Conservation (phyloP, 2,329 filamentous ascomycete species). For the Trichoderma guizhouense region DNA sequence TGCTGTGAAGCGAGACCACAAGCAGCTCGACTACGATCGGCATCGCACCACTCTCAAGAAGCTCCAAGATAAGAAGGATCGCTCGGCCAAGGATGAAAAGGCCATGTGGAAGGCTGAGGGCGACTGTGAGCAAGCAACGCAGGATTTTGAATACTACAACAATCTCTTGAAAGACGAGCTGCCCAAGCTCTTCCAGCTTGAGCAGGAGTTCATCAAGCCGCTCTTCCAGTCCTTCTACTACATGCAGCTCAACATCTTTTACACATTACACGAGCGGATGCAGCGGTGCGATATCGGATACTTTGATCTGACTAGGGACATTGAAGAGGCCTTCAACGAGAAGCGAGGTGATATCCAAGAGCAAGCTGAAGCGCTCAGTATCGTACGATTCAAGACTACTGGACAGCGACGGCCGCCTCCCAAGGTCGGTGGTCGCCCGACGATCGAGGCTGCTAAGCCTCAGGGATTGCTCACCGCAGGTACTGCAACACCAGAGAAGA, state of each 20-base stretch:
- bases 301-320: slow-evolving; percentile 86
- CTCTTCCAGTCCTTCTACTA: slow-evolving; percentile 99
- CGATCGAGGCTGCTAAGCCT: slow-evolving; percentile 47
- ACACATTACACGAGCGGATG: slow-evolving; percentile 97
- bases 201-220: slow-evolving; percentile 91
- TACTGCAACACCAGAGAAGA: slow-evolving; percentile 25
- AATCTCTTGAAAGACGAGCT: slow-evolving; percentile 94
- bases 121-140: slow-evolving; percentile 84
- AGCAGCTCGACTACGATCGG: slow-evolving; percentile 93
- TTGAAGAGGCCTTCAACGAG: slow-evolving; percentile 84
- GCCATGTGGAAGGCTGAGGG: slow-evolving; percentile 93
- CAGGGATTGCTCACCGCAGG: slow-evolving; percentile 52
- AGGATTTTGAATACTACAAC: slow-evolving; percentile 98
- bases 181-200: slow-evolving; percentile 83
- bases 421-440: slow-evolving; percentile 57
- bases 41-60: slow-evolving; percentile 83
- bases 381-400: slow-evolving; percentile 88
- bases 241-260: slow-evolving; percentile 99
- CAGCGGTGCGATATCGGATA: slow-evolving; percentile 96
- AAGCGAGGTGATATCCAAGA: slow-evolving; percentile 89
- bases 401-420: slow-evolving; percentile 61
- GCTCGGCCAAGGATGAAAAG: slow-evolving; percentile 94
- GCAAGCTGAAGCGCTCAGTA: slow-evolving; percentile 75
- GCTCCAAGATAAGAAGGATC: slow-evolving; percentile 96
- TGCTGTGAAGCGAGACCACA: slow-evolving; percentile 87